Evolutionary conservation across 225 moss, liverwort and hornwort species (phyloP).

Genomic region (Physcomitrium patens): DNA sequence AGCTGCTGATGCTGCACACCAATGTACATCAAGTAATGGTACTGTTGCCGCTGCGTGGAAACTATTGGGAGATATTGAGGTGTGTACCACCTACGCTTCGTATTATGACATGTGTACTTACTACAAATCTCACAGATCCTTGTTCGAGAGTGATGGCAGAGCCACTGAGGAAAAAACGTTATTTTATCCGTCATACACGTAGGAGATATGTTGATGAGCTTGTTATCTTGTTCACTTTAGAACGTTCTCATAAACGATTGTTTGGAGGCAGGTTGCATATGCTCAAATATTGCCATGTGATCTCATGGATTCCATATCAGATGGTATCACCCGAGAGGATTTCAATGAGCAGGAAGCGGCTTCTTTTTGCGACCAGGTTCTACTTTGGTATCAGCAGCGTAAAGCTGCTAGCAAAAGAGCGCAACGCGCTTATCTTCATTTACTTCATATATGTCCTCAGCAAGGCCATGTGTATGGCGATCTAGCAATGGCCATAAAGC

Average conservation of each 20-base stretch:
- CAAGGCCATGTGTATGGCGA: slow-evolving; percentile 90
- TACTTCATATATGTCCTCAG: slow-evolving; percentile 89
- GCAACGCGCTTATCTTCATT: slow-evolving; percentile 74
- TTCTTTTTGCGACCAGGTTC: slow-evolving; percentile 53
- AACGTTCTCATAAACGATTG: slow-evolving; percentile 9
- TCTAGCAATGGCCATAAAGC: slow-evolving; percentile 82
- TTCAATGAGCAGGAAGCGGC: slow-evolving; percentile 40
- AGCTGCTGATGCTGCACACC: slow-evolving; percentile 58
- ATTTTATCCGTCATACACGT: slow-evolving; percentile 16
- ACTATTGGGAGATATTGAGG: slow-evolving; percentile 93
- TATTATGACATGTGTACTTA: slow-evolving; percentile 9
- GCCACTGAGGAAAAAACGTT: not conserved
- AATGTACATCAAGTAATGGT: slow-evolving; percentile 56
- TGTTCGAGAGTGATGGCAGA: slow-evolving; percentile 3
- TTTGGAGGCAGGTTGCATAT: slow-evolving; percentile 72
- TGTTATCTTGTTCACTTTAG: slow-evolving; percentile 16
- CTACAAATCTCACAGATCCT: not conserved
- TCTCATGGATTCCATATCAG: slow-evolving; percentile 46
- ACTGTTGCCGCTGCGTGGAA: slow-evolving; percentile 91
- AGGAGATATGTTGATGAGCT: slow-evolving; percentile 5
- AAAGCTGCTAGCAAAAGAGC: slow-evolving; percentile 77
- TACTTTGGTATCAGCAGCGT: slow-evolving; percentile 68
- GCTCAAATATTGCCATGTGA: slow-evolving; percentile 88
- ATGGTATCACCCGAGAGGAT: slow-evolving; percentile 35
- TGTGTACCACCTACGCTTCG: slow-evolving; percentile 28